Percentiles rank a stretch among this genome's conserved stretches.
phyloP scores from a whole-genome alignment of 768 basidiomycete genomes.

The Agaricus subrufescens region DNA sequence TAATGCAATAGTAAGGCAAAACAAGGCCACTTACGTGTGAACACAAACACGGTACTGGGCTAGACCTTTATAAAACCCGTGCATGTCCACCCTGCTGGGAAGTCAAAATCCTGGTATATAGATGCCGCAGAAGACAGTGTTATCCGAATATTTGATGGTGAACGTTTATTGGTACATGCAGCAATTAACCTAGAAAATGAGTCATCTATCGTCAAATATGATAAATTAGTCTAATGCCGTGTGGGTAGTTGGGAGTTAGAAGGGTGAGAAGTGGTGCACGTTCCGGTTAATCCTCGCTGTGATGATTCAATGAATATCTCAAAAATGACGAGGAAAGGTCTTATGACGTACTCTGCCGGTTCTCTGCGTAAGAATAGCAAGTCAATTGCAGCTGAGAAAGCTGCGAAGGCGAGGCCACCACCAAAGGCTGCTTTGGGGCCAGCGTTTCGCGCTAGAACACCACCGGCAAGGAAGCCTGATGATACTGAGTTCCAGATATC shows the following conservation, averaged over 20 bases:
- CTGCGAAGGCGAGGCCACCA: slow-evolving; percentile 89
- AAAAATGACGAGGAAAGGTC: neutral
- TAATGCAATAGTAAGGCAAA: no score
- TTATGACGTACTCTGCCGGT: slow-evolving; percentile 51
- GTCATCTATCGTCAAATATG: neutral
- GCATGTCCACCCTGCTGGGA: no score
- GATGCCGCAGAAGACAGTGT: no score
- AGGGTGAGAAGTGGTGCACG: neutral
- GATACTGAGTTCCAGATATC: slow-evolving; percentile 90
- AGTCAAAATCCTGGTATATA: no score
- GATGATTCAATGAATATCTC: neutral
- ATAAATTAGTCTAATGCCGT: slow-evolving; percentile 18
- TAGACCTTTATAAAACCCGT: no score
- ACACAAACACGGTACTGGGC: no score
- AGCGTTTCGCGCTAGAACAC: slow-evolving; percentile 79
- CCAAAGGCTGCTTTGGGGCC: slow-evolving; percentile 85
- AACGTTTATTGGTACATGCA: slow-evolving; percentile 3
- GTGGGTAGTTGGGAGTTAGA: neutral
- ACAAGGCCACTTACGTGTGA: no score
- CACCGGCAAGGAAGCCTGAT: slow-evolving; percentile 86
- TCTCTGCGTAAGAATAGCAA: slow-evolving; percentile 70
- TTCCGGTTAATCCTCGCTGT: slow-evolving; percentile 3
- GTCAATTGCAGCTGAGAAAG: slow-evolving; percentile 91
- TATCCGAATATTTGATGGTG: neutral
- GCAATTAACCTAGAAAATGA: slow-evolving; percentile 8